Conservation (phyloP, 371 early-diverging fungal species). For the Dentiscutata heterogama region DNA sequence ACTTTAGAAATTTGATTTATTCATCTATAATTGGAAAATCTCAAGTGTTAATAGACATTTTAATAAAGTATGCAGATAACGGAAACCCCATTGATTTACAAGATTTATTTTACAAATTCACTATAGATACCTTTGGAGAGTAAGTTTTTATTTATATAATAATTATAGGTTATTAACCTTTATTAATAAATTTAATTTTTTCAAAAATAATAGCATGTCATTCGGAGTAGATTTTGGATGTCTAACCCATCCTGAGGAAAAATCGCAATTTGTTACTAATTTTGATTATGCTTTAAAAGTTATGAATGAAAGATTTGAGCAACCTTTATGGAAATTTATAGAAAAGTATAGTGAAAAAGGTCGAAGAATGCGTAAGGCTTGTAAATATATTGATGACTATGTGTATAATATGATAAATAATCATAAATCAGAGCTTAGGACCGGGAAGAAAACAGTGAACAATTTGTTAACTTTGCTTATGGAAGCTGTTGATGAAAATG, state of each 20-base stretch:
- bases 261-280: slow-evolving; percentile 62
- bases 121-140: slow-evolving; percentile 61
- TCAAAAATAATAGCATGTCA: slow-evolving; percentile 49
- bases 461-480: slow-evolving; percentile 74
- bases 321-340: slow-evolving; percentile 53
- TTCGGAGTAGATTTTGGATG: slow-evolving; percentile 58
- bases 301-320: slow-evolving; percentile 50
- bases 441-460: slow-evolving; percentile 42
- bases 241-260: slow-evolving; percentile 48
- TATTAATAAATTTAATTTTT: no score
- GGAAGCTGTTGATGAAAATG: slow-evolving; percentile 64
- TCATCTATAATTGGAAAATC: slow-evolving; percentile 53
- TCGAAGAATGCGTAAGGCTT: slow-evolving; percentile 40
- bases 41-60: slow-evolving; percentile 45
- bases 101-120: slow-evolving; percentile 60
- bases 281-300: slow-evolving; percentile 63
- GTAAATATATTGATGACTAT: slow-evolving; percentile 55
- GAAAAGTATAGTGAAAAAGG: slow-evolving; percentile 52
- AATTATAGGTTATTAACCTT: no score
- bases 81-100: slow-evolving; percentile 61
- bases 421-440: slow-evolving; percentile 54
- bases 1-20: slow-evolving; percentile 74
- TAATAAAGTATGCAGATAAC: slow-evolving; percentile 53
- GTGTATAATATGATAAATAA: slow-evolving; percentile 58
- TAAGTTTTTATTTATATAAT: no score